Evolutionary conservation across 225 moss, liverwort and hornwort genomes (phyloP), one percentile per base, ranked within the genome.

Genomic region (Bryum argenteum): DNA sequence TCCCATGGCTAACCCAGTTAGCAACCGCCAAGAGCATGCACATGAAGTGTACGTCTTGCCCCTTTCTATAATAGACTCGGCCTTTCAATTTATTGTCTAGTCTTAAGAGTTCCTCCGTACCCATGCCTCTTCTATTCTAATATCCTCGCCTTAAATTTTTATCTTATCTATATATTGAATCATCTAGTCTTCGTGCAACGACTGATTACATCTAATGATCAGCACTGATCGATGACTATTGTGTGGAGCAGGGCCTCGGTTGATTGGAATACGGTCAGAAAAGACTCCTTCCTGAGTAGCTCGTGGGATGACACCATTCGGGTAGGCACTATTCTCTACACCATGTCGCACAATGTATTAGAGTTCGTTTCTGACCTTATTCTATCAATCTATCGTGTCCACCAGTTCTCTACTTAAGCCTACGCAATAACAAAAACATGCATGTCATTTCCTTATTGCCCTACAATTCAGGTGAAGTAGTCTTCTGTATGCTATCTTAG

Each of bases 241-340:
- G 37, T 58, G 16, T 83, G 76, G 71, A 64, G 50, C 82, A 91
- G 92, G 71, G 85, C 91, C 56, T 98, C 97, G 55, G 94, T 94
- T 54, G 94, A 98, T 78, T 98, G 97, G 97, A 98, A 98, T 82
- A 73, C 65, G 72, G 89, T 94, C 68, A 81, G 97, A 73, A 94
- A 94, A 71, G 97, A 98, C 73, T 91, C 89, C 38, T 98, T 98
- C 80, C 71, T 98, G 76, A 98, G 94, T 79, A 89, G 92, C 61
- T 98, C 97, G 12, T 98, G 97, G 97, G 97, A 98, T 83, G 97
- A 98, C 81, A 94, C 94, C 41, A 88, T 98, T 69, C 89, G 94
- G 84, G 92, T 93, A 81, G 40, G 77, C 69, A 53, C 74, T 19
- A 65, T 58, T 37, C 53, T 66, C 22, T 41, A 15, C 26, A 54